These are phyloP conservation scores for Scytalidium sp. DNA, from an alignment of 2,329 filamentous ascomycete genomes.

Conservation along the genomic window DNA sequence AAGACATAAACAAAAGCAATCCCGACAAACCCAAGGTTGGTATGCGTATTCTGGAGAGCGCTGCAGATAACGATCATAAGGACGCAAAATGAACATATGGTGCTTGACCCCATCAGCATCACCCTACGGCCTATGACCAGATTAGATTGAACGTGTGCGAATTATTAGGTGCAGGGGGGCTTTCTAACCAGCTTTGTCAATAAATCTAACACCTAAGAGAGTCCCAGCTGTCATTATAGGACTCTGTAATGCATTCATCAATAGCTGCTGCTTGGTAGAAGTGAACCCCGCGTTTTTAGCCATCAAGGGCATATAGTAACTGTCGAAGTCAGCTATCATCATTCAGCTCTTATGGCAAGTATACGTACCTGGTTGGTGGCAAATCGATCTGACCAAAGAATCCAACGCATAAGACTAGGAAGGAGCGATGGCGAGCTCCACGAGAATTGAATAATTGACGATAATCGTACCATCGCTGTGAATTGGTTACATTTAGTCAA, in stretches of 20 bases:
- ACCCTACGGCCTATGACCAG: background rate
- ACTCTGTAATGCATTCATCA: constrained; percentile 25
- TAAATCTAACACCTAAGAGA: background rate
- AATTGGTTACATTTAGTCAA: constrained; percentile 42
- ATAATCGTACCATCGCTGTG: constrained; percentile 37
- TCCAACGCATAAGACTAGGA: constrained; percentile 13
- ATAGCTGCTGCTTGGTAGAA: constrained; percentile 24
- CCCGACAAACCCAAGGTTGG: constrained; percentile 19
- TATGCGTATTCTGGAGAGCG: background rate
- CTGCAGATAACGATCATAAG: background rate
- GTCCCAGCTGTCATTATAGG: background rate
- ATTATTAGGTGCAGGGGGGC: background rate
- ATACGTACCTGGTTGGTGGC: constrained; percentile 26
- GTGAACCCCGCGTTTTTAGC: constrained; percentile 20
- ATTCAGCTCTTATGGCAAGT: background rate
- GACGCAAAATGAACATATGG: background rate
- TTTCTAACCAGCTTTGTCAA: background rate
- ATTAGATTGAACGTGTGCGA: background rate
- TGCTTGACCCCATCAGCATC: background rate
- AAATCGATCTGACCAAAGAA: constrained; percentile 15
- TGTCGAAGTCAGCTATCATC: background rate
- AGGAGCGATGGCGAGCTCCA: constrained; percentile 9
- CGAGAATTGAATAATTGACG: constrained; percentile 11
- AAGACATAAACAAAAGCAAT: constrained; percentile 14
- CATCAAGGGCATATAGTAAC: constrained; percentile 15